Conservation (phyloP, 768 basidiomycete genomes). For the Amanita rubescens region DNA sequence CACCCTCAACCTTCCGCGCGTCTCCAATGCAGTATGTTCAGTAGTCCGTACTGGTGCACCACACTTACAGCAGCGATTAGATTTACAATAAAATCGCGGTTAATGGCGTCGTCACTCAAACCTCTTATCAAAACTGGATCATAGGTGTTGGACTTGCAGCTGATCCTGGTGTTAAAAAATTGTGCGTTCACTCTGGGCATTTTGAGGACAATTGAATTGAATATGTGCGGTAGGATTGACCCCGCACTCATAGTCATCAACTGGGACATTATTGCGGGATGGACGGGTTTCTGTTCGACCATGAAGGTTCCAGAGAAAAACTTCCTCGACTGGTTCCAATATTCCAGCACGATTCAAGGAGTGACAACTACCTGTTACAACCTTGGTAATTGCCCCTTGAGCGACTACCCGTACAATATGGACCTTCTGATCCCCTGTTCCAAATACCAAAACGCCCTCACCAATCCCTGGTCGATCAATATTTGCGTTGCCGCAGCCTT, state of each 20-base stretch:
- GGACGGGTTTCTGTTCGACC: slow-evolving; percentile 10
- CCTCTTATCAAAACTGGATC: slow-evolving; percentile 8
- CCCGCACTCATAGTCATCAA: slow-evolving; percentile 4
- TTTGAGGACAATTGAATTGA: neutral
- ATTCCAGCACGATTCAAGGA: slow-evolving; percentile 4
- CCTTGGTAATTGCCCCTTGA: slow-evolving; percentile 5
- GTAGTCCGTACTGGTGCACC: neutral
- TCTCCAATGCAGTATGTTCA: slow-evolving; percentile 8
- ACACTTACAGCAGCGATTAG: neutral
- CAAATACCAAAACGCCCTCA: slow-evolving; percentile 6
- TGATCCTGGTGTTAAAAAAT: slow-evolving; percentile 1
- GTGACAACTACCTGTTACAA: slow-evolving; percentile 5
- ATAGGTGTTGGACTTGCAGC: neutral
- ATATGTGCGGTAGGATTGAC: slow-evolving; percentile 4
- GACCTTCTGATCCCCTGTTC: slow-evolving; percentile 8
- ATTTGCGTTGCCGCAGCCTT: slow-evolving; percentile 9
- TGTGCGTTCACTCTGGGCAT: neutral
- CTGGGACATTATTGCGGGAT: slow-evolving; percentile 10
- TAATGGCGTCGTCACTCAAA: neutral
- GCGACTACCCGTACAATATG: slow-evolving; percentile 4
- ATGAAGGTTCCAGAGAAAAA: slow-evolving; percentile 6
- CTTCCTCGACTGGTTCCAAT: slow-evolving; percentile 14
- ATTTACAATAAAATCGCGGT: neutral
- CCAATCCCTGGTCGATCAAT: slow-evolving; percentile 6
- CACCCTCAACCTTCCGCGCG: slow-evolving; percentile 6